Base-by-base conservation (phyloP, 2,329 filamentous ascomycete genomes). In the Daldinia sp. region DNA sequence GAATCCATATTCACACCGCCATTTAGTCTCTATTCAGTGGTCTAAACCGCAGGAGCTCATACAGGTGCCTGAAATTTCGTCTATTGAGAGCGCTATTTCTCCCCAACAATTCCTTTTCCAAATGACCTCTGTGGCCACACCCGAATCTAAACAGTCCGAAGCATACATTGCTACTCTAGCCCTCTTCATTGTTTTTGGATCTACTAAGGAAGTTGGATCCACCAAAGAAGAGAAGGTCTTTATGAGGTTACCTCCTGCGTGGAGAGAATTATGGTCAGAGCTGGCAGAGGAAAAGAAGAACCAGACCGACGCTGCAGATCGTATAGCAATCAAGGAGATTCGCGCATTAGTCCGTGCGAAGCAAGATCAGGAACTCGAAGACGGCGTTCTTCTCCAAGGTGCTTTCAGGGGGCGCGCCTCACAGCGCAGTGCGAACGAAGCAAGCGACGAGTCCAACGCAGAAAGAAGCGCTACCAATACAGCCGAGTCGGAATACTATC, bases 201-300 rank as follows among this genome's bases (percentile, higher is more conserved):
- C 88, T 11, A 78, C 86, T 0, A 95, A 92, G 70, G 94, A 98
- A 72, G 93, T 93, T 67, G 87, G 88, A 1, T 84, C 88, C 13
- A 78, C 86, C 0, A 95, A 92, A 70, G 94, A 98, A 72, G 93
- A 96, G 66, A 98, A 96, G 75, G 86, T 92, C 2, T 90, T 90
- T 61, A 76, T 96, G 65, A 86, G 91, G 51, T 81, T 99, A 13
- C 92, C 94, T 3, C 82, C 89, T 0, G 83, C 86, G 1, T 99
- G 93, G 91, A 88, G 92, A 74, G 91, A 96, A 68, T 80, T 97
- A 1, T 97, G 94, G 88, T 83, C 85, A 8, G 93, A 98, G 73
- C 85, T 97, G 61, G 82, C 88, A 0, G 87, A 89, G 51, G 78
- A 83, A 17, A 91, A 89, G 71, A 94, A 93, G 75, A 85, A 84